Evolutionary conservation across 176 grass and related monocot genomes (phyloP), one percentile per base, ranked within the genome.

Genomic region (Avena atlantica): DNA sequence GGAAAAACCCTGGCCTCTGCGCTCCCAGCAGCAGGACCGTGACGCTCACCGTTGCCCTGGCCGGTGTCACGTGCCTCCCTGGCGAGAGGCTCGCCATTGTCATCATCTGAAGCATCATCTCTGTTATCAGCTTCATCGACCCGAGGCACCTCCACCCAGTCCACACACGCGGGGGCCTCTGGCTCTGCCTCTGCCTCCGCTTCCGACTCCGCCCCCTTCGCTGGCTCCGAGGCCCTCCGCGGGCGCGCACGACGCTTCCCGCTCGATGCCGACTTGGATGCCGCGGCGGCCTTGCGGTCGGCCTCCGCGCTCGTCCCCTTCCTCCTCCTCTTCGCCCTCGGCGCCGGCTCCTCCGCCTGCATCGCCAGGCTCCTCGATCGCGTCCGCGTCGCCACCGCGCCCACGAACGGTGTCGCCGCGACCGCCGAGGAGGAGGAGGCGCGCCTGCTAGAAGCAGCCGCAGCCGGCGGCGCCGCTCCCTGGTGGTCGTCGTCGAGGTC

Each of bases 331-430:
- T 50, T 87, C 59, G 25, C 14, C 67, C 3, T 70, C 61, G 86
- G 86, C 63, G 47, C 16, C 53, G 56, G 14, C 60, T 47, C 66
- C 83, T 52, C 75, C 37, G 31, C 50, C 78, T 24, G 60, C 82
- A 88, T 62, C 52, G 44, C 77, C 61, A n/a, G 21, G 76, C 82
- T 71, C 53, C 86, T 73, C 45, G 86, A 88, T 77, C 86, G 86
- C 34, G 90, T 91, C 78, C 86, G 76, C 86, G 74, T 88, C 78
- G 90, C 90, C 86, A 91, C 89, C 3, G 40, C 7, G 1, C 86
- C 86, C 1, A 88, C 68, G 34, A 79, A 0, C 81, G 78, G 78
- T 74, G 0, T 11, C 21, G 5, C 36, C 24, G 31, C 19, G 29
- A 0, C 2, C 6, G 6, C 5, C 12, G 73, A 27, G 48, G 12